phyloP scores from a whole-genome alignment of 768 basidiomycete genomes.

The Tulasnella sp. region DNA sequence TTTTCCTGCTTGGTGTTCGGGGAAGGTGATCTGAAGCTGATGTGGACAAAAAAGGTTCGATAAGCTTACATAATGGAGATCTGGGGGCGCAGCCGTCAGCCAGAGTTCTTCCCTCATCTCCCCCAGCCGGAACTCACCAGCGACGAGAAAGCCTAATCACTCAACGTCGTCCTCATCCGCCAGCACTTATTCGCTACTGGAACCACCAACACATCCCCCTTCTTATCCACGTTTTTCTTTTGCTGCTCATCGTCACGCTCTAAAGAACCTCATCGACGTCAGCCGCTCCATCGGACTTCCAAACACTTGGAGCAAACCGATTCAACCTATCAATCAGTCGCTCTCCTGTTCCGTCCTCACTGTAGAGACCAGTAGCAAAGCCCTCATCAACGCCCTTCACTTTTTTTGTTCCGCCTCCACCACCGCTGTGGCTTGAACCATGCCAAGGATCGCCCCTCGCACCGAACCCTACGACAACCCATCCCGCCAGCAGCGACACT shows the following conservation, averaged over 20 bases:
- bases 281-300: neutral
- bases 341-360: neutral
- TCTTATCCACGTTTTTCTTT: neutral
- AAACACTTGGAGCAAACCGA: neutral
- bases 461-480: constrained; percentile 28
- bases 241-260: neutral
- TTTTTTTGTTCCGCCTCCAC: neutral
- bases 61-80: neutral
- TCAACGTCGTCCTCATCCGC: neutral
- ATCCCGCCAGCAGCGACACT: constrained; percentile 28
- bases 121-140: neutral
- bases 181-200: neutral
- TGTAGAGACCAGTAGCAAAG: neutral
- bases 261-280: neutral
- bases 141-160: neutral
- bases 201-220: neutral
- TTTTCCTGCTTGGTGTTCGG: too few species aligned
- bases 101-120: neutral
- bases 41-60: neutral
- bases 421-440: constrained; percentile 12
- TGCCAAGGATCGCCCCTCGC: constrained; percentile 28
- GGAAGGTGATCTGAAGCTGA: neutral
- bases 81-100: neutral
- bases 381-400: neutral
- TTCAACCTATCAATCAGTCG: neutral